These are phyloP conservation scores for Kodamaea lidongshanica DNA, from an alignment of 805 yeast genomes.

Conservation along the genomic window DNA sequence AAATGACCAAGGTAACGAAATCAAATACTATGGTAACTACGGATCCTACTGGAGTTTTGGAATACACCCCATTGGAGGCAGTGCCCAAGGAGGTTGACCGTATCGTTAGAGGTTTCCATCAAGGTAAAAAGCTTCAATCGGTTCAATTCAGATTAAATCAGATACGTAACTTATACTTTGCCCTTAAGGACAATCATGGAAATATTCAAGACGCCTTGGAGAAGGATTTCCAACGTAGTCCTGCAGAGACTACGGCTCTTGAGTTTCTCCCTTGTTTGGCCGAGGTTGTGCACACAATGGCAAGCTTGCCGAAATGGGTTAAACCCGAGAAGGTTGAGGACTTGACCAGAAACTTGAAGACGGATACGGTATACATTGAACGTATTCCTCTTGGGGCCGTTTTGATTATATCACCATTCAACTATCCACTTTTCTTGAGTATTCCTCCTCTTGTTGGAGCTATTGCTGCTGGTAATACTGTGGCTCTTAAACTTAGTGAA, in stretches of 20 bases:
- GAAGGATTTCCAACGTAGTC: conserved; percentile 62
- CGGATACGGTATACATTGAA: conserved; percentile 27
- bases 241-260: conserved; percentile 52
- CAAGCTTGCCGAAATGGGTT: conserved; percentile 55
- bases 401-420: conserved; percentile 72
- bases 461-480: conserved; percentile 79
- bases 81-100: conserved; percentile 43
- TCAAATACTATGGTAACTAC: conserved; percentile 3
- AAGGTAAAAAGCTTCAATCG: conserved; percentile 42
- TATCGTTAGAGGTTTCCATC: conserved; percentile 39
- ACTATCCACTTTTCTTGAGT: conserved; percentile 65
- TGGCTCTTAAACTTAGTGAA: conserved; percentile 73
- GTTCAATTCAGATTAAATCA: conserved; percentile 53
- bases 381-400: conserved; percentile 55
- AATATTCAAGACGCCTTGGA: conserved; percentile 51
- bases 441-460: conserved; percentile 71
- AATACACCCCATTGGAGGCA: conserved; percentile 42
- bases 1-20: too few relatives aligned
- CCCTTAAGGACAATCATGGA: conserved; percentile 52
- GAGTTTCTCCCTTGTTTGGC: conserved; percentile 49
- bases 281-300: conserved; percentile 57
- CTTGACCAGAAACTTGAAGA: conserved; percentile 29
- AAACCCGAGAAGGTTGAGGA: conserved; percentile 41
- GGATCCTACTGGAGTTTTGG: conserved; percentile 13
- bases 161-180: conserved; percentile 61